Conservation (phyloP, 371 early-diverging fungal species). For the Mortierella sp. region DNA sequence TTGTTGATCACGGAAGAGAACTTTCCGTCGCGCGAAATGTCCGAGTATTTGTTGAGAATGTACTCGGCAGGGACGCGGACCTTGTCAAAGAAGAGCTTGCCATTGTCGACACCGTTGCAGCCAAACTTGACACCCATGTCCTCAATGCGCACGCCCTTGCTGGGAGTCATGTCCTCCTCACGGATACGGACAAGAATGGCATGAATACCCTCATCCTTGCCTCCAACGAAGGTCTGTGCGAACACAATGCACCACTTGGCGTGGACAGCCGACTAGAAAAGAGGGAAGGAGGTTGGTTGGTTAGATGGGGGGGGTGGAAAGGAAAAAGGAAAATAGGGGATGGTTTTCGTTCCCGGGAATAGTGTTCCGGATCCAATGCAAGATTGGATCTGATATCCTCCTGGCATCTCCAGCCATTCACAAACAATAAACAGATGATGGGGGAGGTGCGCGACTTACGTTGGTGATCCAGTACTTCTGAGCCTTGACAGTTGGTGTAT, state of each 20-base stretch:
- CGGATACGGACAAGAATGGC: conserved; percentile 72
- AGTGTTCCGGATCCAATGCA: no score
- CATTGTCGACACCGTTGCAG: conserved; percentile 73
- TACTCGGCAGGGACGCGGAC: conserved; percentile 70
- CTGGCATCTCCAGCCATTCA: no score
- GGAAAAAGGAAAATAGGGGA: no score
- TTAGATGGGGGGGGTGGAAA: no score
- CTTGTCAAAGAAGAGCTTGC: conserved; percentile 53
- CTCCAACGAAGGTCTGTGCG: conserved; percentile 69
- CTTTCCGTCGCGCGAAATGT: conserved; percentile 63
- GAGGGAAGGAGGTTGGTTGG: no score
- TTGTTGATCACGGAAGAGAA: no score
- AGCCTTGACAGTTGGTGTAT: conserved; percentile 71
- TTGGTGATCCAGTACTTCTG: conserved; percentile 80
- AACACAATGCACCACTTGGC: conserved; percentile 73
- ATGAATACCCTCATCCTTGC: conserved; percentile 71
- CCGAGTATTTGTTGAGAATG: conserved; percentile 72
- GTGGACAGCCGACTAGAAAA: conserved; percentile 67
- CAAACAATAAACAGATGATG: no score
- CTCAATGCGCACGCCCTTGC: conserved; percentile 66
- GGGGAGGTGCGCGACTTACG: no score
- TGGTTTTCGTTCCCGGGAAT: conserved; percentile 2
- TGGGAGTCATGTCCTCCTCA: conserved; percentile 55
- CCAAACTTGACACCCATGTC: conserved; percentile 75
- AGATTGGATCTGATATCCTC: no score